phyloP scores from a whole-genome alignment of 2,329 filamentous ascomycete species.

The Truncatella angustata region DNA sequence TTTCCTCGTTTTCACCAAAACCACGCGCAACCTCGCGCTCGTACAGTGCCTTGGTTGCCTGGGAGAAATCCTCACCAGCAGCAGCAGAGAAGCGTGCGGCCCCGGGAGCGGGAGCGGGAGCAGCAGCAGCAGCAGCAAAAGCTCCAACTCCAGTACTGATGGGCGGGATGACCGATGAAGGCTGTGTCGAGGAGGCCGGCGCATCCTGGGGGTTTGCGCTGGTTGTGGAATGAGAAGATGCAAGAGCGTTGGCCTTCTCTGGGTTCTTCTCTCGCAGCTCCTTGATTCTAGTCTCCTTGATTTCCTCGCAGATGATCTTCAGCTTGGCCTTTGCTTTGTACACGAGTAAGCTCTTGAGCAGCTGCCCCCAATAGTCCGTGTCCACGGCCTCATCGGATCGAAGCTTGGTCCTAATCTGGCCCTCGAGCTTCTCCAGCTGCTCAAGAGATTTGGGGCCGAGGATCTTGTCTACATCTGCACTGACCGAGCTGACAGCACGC shows the following conservation, averaged over 20 bases:
- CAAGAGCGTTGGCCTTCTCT: constrained; percentile 56
- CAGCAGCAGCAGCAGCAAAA: too few relatives aligned
- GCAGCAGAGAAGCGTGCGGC: constrained; percentile 68
- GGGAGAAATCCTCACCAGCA: constrained; percentile 76
- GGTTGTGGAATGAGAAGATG: constrained; percentile 36
- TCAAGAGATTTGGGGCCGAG: constrained; percentile 81
- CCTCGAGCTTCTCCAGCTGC: constrained; percentile 83
- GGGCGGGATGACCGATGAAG: constrained; percentile 18
- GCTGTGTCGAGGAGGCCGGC: constrained; percentile 22
- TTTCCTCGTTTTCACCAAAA: constrained; percentile 90
- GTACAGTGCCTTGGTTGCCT: constrained; percentile 84
- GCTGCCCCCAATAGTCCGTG: constrained; percentile 95
- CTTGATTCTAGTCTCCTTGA: constrained; percentile 68
- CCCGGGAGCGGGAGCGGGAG: constrained; percentile 49
- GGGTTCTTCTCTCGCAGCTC: constrained; percentile 66
- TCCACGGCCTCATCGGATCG: constrained; percentile 89
- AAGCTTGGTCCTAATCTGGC: constrained; percentile 82
- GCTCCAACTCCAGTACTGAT: constrained; percentile 28
- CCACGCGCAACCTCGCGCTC: constrained; percentile 91
- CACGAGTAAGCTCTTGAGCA: constrained; percentile 78
- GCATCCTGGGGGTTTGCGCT: constrained; percentile 18
- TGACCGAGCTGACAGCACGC: constrained; percentile 77
- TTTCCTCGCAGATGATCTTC: constrained; percentile 71
- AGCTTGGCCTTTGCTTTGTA: constrained; percentile 92
- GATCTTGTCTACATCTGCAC: constrained; percentile 83